Base-by-base conservation (phyloP, 1,284 basidiomycete genomes). In the Boletus austroedulis region DNA sequence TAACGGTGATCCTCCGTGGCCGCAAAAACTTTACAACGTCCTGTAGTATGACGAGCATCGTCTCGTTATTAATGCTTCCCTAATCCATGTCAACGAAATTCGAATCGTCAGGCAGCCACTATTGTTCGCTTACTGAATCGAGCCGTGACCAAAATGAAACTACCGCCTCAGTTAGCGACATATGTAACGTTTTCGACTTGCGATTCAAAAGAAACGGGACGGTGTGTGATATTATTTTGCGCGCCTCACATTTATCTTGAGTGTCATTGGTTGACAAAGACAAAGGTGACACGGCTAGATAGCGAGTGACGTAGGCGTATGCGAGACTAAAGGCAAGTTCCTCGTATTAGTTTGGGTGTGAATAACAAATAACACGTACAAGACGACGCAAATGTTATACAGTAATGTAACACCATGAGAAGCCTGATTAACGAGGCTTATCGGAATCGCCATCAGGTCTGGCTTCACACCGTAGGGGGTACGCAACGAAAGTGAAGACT, bases 381-480 rank as follows among this genome's bases (percentile, higher is more conserved):
- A 78, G n/a, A 89, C 70, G 3, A 83, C 81, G 44, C 78, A 80
- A 32, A 87, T 73, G 58, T 91, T 92, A 64, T 86, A 89, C 10
- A 85, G 64, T 19, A 91, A 73, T 3, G 80, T 75, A 21, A 79
- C 76, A 2, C 78, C 76, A 4, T 66, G 70, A 5, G 75, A 70
- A 24, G 73, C 62, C 11, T 77, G 72, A 38, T 74, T 75, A 2
- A 82, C 61, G 69, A 89, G 75, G 0, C 74, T 67, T 11, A 66
- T 58, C 12, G 87, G 85, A n/a, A 89, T 71, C 7, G 56, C 36
- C 61, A 86, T 80, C 46, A 79, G 65, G 3, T 70, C 61, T 23
- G 86, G 87, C 53, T 69, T 73, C 24, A 61, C 28, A 10, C 80
- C 78, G 63, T 75, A 76, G 43, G 62, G 64, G 41, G 46, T 55